phyloP scores from a whole-genome alignment of 2,329 filamentous ascomycete species.

The Aspergillus fumigatiaffinis region DNA sequence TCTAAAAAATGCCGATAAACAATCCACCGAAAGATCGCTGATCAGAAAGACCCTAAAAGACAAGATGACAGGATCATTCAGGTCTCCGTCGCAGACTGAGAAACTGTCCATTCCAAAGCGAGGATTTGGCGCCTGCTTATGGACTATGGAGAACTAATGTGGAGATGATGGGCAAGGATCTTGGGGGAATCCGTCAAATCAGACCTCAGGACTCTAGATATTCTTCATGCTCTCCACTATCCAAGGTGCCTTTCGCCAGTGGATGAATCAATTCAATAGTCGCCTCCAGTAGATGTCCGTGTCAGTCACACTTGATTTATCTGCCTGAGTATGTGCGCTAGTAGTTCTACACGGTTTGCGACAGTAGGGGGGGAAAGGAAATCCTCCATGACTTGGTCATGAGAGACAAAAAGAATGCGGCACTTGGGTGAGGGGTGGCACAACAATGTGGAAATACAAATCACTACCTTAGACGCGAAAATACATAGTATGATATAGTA shows the following conservation, averaged over 20 bases:
- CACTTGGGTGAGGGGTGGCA: not conserved
- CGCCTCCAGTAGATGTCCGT: not conserved
- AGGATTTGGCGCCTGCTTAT: not conserved
- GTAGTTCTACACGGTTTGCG: not conserved
- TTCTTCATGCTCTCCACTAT: conserved; percentile 6
- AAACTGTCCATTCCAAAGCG: not conserved
- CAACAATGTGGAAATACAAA: not conserved
- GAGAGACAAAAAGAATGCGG: conserved; percentile 1
- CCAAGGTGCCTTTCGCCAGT: not conserved
- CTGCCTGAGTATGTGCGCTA: not conserved
- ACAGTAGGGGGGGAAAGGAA: not conserved
- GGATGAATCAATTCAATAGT: not conserved
- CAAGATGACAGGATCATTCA: not conserved
- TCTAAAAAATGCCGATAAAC: not conserved
- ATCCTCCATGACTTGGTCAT: conserved; percentile 2
- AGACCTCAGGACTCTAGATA: conserved; percentile 6
- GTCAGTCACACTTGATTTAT: not conserved
- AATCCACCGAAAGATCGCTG: not conserved
- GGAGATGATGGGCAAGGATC: conserved; percentile 8
- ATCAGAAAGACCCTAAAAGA: not conserved
- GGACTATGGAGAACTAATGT: not conserved
- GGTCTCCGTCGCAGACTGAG: not conserved
- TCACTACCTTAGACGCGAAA: not conserved
- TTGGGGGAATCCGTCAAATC: conserved; percentile 5
- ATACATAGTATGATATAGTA: not conserved